phyloP scores from a whole-genome alignment of 371 early-diverging fungal species.

The Mortierella polycephala region DNA sequence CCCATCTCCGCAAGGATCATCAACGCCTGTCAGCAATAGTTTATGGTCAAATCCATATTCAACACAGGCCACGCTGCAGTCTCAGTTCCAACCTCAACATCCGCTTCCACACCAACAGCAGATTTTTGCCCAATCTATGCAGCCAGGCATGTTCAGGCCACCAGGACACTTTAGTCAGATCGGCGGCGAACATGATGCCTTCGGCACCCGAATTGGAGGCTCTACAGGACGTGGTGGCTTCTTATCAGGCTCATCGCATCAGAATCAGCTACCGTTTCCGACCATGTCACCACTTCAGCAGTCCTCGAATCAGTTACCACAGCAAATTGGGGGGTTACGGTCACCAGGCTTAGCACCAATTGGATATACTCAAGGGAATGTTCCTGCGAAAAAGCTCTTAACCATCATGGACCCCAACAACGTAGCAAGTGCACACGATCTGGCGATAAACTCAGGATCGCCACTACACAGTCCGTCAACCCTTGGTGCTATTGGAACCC shows the following conservation, averaged over 20 bases:
- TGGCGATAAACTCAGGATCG: slow-evolving; percentile 26
- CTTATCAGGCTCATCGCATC: slow-evolving; percentile 21
- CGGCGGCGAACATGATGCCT: slow-evolving; percentile 26
- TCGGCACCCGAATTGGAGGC: slow-evolving; percentile 17
- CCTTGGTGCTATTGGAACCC: slow-evolving; percentile 46
- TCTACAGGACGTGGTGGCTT: slow-evolving; percentile 22
- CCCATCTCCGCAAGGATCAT: slow-evolving; percentile 12
- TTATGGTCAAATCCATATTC: slow-evolving; percentile 42
- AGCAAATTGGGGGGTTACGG: slow-evolving; percentile 32
- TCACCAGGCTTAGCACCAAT: slow-evolving; percentile 45
- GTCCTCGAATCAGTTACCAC: slow-evolving; percentile 19
- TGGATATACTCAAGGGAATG: slow-evolving; percentile 34
- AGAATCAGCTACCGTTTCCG: slow-evolving; percentile 17
- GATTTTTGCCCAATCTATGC: slow-evolving; percentile 29
- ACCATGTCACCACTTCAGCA: slow-evolving; percentile 25
- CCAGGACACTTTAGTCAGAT: slow-evolving; percentile 39
- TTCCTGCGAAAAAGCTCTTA: slow-evolving; percentile 27
- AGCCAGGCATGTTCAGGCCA: slow-evolving; percentile 34
- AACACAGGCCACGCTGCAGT: slow-evolving; percentile 19
- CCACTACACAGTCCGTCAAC: slow-evolving; percentile 48
- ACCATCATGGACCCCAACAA: slow-evolving; percentile 27
- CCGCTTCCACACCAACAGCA: slow-evolving; percentile 13
- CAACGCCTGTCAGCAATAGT: slow-evolving; percentile 10
- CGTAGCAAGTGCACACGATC: slow-evolving; percentile 14
- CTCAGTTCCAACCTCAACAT: slow-evolving; percentile 19